A percentile compares a stretch with the other conserved stretches of the same genome.
Evolutionary conservation across 2,329 filamentous ascomycete genomes (phyloP).

Genomic region (Phialocephala subalpina): DNA sequence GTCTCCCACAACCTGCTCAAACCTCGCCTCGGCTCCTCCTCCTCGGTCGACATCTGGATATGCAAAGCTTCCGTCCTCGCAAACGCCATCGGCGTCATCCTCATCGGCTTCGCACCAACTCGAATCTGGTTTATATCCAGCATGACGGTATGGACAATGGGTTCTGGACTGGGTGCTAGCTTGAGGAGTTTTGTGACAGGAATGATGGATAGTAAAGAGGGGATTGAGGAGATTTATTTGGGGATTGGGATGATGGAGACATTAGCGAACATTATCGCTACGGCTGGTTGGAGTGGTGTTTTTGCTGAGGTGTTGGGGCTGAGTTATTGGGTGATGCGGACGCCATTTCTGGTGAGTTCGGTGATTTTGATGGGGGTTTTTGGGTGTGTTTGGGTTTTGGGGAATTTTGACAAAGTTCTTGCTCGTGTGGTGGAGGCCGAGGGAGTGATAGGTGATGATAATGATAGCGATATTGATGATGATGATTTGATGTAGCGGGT

Average conservation of each 20-base stretch:
- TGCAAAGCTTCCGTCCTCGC: slow-evolving; percentile 15
- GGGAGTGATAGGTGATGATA: background rate
- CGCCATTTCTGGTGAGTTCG: slow-evolving; percentile 21
- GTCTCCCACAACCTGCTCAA: slow-evolving; percentile 21
- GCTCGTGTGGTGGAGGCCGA: background rate
- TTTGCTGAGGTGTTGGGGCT: slow-evolving; percentile 24
- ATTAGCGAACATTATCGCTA: slow-evolving; percentile 26
- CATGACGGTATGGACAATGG: slow-evolving; percentile 21
- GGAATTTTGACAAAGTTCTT: slow-evolving; percentile 15
- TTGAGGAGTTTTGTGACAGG: slow-evolving; percentile 29
- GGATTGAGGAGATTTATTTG: slow-evolving; percentile 31
- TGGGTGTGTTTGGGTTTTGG: slow-evolving; percentile 22
- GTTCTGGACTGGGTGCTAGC: slow-evolving; percentile 20
- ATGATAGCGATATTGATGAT: background rate
- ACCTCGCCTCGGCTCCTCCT: slow-evolving; percentile 15
- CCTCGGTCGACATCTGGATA: slow-evolving; percentile 26
- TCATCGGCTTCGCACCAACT: slow-evolving; percentile 23
- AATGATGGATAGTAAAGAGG: slow-evolving; percentile 19
- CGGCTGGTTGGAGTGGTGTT: slow-evolving; percentile 24
- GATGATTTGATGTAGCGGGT: background rate
- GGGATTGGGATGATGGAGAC: slow-evolving; percentile 33
- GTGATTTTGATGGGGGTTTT: slow-evolving; percentile 13
- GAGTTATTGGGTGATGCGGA: slow-evolving; percentile 21
- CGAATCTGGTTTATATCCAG: slow-evolving; percentile 18
- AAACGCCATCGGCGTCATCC: slow-evolving; percentile 16